These are phyloP conservation scores for Aspergillus tamarii DNA, from an alignment of 2,329 filamentous ascomycete genomes.

Conservation along the genomic window DNA sequence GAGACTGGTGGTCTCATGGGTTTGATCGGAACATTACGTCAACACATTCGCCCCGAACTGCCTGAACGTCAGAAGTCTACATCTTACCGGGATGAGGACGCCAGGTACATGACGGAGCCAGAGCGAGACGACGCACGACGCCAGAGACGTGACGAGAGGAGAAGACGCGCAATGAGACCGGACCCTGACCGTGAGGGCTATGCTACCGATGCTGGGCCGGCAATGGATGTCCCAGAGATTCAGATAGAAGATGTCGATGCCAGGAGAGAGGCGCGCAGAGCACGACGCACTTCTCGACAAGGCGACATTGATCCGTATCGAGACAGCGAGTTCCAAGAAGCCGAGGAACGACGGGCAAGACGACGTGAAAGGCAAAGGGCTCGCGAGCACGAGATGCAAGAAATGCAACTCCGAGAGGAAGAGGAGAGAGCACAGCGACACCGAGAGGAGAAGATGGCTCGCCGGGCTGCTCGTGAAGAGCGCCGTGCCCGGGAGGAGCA, in stretches of 20 bases:
- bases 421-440: slow-evolving; percentile 43
- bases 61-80: slow-evolving; percentile 43
- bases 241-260: slow-evolving; percentile 61
- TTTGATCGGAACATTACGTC: slow-evolving; percentile 60
- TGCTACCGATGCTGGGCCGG: slow-evolving; percentile 47
- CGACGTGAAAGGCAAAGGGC: slow-evolving; percentile 54
- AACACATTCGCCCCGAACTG: slow-evolving; percentile 35
- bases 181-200: slow-evolving; percentile 56
- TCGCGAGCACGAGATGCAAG: slow-evolving; percentile 42
- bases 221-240: slow-evolving; percentile 34
- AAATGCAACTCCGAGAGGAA: slow-evolving; percentile 39
- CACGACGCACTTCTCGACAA: slow-evolving; percentile 50
- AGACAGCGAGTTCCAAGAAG: slow-evolving; percentile 37
- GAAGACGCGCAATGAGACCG: slow-evolving; percentile 44
- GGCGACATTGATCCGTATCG: slow-evolving; percentile 38
- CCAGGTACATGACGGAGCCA: slow-evolving; percentile 36
- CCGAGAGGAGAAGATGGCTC: slow-evolving; percentile 35
- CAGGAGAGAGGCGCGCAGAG: slow-evolving; percentile 64
- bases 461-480: slow-evolving; percentile 40
- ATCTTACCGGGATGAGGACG: slow-evolving; percentile 41
- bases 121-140: slow-evolving; percentile 41
- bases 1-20: slow-evolving; percentile 59
- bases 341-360: slow-evolving; percentile 51
- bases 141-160: slow-evolving; percentile 39
- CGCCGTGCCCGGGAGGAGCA: slow-evolving; percentile 50